These are phyloP conservation scores for Turnera subulata DNA, from an alignment of 345 rosid genomes.

Conservation along the genomic window DNA sequence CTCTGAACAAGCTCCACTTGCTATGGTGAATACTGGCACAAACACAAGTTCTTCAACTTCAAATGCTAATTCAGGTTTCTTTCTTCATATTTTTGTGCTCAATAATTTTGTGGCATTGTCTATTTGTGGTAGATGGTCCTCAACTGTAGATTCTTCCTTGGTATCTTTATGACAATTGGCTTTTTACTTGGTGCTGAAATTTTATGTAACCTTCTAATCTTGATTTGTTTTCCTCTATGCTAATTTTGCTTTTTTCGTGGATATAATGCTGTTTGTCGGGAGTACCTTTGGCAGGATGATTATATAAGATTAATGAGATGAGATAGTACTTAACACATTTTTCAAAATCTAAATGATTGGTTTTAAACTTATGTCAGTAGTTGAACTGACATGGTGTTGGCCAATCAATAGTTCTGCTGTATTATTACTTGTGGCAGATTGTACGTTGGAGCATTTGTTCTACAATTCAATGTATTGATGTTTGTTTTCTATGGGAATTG, in stretches of 20 bases:
- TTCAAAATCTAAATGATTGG: too few species aligned
- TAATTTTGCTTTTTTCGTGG: too few species aligned
- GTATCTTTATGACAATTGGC: neutral
- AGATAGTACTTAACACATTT: too few species aligned
- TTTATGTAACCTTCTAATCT: too few species aligned
- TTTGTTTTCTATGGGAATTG: conserved; percentile 16
- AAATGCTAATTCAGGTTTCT: conserved; percentile 61
- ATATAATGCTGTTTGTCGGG: too few species aligned
- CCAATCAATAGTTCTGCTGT: neutral
- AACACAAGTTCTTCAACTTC: conserved; percentile 47
- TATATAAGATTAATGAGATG: too few species aligned
- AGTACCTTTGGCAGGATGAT: too few species aligned
- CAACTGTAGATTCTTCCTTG: too few species aligned
- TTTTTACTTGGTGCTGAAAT: neutral
- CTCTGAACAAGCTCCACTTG: conserved; percentile 69
- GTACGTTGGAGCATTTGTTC: conserved; percentile 1
- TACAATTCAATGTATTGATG: conserved; percentile 13
- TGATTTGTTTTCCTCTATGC: too few species aligned
- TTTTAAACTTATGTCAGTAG: neutral
- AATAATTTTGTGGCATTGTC: neutral
- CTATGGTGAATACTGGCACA: conserved; percentile 49
- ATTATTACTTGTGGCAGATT: neutral
- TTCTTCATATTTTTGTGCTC: conserved; percentile 6
- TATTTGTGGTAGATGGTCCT: too few species aligned
- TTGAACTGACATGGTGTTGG: neutral